Evolutionary conservation across 2,329 filamentous ascomycete genomes (phyloP).

Genomic region (Neofusicoccum sp.): DNA sequence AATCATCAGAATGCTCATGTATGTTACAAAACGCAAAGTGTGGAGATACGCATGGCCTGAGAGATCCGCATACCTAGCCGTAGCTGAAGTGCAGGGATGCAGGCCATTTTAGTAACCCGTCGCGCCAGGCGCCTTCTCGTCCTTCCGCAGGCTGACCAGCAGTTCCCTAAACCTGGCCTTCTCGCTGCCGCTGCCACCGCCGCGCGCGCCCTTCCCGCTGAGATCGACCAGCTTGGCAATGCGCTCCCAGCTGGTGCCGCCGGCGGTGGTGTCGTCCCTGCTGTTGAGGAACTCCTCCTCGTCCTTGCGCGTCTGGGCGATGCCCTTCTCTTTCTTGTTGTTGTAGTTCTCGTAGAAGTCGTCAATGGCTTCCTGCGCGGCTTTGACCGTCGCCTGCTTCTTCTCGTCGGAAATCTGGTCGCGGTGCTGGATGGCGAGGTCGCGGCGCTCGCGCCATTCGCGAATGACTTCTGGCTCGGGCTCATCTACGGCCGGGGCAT

Average conservation of each 20-base stretch:
- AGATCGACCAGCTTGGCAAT: slow-evolving; percentile 98
- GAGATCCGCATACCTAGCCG: slow-evolving; percentile 6
- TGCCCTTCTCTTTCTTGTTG: slow-evolving; percentile 92
- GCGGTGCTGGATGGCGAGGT: slow-evolving; percentile 79
- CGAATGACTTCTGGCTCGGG: slow-evolving; percentile 86
- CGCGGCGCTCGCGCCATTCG: slow-evolving; percentile 89
- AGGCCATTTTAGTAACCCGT: slow-evolving; percentile 45
- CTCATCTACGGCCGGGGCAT: slow-evolving; percentile 65
- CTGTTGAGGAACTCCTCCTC: slow-evolving; percentile 89
- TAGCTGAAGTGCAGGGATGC: background rate
- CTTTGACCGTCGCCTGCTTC: slow-evolving; percentile 82
- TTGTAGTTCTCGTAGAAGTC: slow-evolving; percentile 99
- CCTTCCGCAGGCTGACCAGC: slow-evolving; percentile 84
- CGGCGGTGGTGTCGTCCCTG: slow-evolving; percentile 89
- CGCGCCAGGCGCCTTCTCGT: slow-evolving; percentile 77
- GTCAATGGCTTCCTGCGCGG: slow-evolving; percentile 92
- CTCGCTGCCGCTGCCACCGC: slow-evolving; percentile 84
- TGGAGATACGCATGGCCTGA: background rate
- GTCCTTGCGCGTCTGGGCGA: slow-evolving; percentile 85
- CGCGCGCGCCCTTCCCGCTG: slow-evolving; percentile 86
- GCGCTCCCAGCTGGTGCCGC: slow-evolving; percentile 97
- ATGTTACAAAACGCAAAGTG: slow-evolving; percentile 20
- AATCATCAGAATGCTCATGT: slow-evolving; percentile 20
- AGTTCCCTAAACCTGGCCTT: slow-evolving; percentile 97
- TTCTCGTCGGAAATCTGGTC: slow-evolving; percentile 80